These are phyloP conservation scores for Otatea glauca DNA, from an alignment of 176 grass and related monocot genomes.

Conservation along the genomic window DNA sequence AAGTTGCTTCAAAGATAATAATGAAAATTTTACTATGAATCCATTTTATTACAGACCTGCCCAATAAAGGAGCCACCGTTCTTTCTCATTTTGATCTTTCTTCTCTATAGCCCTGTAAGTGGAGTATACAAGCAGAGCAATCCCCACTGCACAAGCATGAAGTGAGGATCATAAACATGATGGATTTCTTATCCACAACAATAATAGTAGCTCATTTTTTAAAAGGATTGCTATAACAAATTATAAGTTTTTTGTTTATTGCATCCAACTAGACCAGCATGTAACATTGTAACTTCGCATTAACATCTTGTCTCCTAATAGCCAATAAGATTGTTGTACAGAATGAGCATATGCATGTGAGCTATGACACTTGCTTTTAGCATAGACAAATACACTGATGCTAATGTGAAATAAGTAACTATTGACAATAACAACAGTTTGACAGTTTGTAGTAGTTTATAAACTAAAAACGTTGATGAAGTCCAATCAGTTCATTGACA, in stretches of 20 bases:
- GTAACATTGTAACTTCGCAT: slow-evolving; percentile 5
- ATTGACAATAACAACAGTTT: background rate
- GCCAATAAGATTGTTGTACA: no score
- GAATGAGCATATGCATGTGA: background rate
- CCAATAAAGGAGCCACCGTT: slow-evolving; percentile 92
- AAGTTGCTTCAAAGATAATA: slow-evolving; percentile 2
- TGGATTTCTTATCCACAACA: background rate
- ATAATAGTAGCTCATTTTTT: background rate
- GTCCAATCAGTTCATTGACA: background rate
- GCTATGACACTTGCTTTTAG: slow-evolving; percentile 11
- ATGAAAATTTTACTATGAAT: background rate
- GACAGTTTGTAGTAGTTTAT: slow-evolving; percentile 1
- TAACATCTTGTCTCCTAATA: background rate
- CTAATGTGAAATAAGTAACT: slow-evolving; percentile 1
- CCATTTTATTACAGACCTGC: slow-evolving; percentile 60
- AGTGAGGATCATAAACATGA: slow-evolving; percentile 19
- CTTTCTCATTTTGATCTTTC: slow-evolving; percentile 80
- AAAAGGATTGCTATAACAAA: slow-evolving; percentile 4
- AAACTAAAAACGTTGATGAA: background rate
- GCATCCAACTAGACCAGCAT: slow-evolving; percentile 12
- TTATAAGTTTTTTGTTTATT: background rate
- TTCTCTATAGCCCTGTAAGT: slow-evolving; percentile 98
- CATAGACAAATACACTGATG: background rate
- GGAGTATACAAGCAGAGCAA: slow-evolving; percentile 85
- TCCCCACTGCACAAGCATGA: slow-evolving; percentile 61